Evolutionary conservation across 129 eudicot species (phyloP).

Genomic region (Flaveria sonorensis): DNA sequence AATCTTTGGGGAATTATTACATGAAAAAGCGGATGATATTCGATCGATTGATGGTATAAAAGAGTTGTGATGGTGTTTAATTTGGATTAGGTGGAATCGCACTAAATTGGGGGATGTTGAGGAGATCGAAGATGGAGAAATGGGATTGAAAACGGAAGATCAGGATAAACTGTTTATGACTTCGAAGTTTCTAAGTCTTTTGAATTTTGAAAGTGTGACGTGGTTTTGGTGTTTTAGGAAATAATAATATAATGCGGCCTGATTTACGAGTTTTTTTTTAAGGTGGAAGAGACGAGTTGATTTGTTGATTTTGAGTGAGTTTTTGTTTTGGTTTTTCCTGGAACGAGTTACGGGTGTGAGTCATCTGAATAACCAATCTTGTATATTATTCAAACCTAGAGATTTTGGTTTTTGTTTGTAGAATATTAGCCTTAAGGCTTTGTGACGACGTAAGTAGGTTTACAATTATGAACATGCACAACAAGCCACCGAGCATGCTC

Average conservation of each 20-base stretch:
- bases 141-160: no score
- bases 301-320: no score
- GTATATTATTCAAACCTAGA: no score
- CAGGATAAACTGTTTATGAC: neutral
- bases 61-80: neutral
- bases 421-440: no score
- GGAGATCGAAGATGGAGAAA: neutral
- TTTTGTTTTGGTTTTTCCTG: no score
- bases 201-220: neutral
- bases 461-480: no score
- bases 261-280: neutral
- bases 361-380: no score
- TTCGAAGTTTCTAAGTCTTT: neutral
- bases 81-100: constrained; percentile 1
- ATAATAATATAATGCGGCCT: neutral
- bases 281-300: no score
- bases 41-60: neutral
- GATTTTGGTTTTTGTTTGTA: no score
- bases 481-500: no score
- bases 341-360: no score
- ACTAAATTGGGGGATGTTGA: neutral
- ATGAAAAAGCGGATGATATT: neutral
- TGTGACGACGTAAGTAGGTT: no score
- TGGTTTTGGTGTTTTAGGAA: neutral
- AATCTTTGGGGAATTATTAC: neutral